These are phyloP conservation scores for Larix kaempferi DNA, from an alignment of 75 land plant species.

Conservation along the genomic window DNA sequence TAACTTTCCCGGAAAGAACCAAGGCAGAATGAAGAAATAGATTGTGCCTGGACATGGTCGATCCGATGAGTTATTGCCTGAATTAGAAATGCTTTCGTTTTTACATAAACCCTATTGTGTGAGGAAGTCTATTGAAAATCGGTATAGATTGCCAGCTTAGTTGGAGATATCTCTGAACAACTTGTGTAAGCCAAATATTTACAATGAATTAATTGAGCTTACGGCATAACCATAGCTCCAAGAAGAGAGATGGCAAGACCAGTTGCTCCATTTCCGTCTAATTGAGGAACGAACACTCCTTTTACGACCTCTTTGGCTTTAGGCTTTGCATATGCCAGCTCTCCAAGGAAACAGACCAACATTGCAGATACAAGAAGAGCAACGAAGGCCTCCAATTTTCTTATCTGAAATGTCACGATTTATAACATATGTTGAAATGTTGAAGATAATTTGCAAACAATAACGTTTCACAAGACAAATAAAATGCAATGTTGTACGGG, in stretches of 20 bases:
- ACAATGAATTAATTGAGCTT: not conserved
- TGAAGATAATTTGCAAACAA: too few relatives aligned
- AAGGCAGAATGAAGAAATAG: constrained; percentile 91
- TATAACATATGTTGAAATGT: too few relatives aligned
- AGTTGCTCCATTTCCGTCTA: constrained; percentile 53
- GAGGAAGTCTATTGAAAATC: too few relatives aligned
- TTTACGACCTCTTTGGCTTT: constrained; percentile 42
- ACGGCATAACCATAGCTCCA: constrained; percentile 88
- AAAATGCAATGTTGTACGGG: too few relatives aligned
- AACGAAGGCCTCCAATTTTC: constrained; percentile 69
- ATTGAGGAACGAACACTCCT: constrained; percentile 59
- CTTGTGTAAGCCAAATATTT: too few relatives aligned
- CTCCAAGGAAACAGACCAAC: constrained; percentile 60
- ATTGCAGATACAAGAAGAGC: constrained; percentile 49
- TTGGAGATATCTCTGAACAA: too few relatives aligned
- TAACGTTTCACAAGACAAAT: too few relatives aligned
- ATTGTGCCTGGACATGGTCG: constrained; percentile 62
- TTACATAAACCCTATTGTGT: too few relatives aligned
- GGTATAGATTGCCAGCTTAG: too few relatives aligned
- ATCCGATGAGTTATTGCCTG: too few relatives aligned
- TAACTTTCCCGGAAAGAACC: constrained; percentile 75
- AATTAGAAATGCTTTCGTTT: too few relatives aligned
- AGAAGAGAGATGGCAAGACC: constrained; percentile 68
- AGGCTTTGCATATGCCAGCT: constrained; percentile 62
- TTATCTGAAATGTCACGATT: constrained; percentile 13